Conservation (phyloP, 2,329 filamentous ascomycete species). For the Phoma sp. region DNA sequence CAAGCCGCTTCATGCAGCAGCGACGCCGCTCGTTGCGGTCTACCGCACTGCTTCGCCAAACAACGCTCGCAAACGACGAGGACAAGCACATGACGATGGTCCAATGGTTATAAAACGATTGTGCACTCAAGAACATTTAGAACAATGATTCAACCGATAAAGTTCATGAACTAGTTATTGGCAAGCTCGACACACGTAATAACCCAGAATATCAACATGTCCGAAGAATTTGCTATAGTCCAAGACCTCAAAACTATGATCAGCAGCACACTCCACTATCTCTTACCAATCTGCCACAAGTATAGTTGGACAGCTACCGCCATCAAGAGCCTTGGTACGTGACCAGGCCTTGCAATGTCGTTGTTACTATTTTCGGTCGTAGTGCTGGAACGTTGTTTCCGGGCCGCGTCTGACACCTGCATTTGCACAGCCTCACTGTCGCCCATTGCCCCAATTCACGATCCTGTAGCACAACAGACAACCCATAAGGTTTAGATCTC, state of each 20-base stretch:
- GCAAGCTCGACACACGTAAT: too few species aligned
- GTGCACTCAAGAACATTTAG: not conserved
- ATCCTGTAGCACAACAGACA: constrained; percentile 5
- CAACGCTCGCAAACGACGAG: not conserved
- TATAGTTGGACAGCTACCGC: constrained; percentile 1
- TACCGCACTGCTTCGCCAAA: not conserved
- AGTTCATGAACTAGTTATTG: too few species aligned
- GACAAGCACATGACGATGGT: not conserved
- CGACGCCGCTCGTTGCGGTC: not conserved
- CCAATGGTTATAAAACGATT: not conserved
- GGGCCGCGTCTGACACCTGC: constrained; percentile 25
- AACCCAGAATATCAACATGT: too few species aligned
- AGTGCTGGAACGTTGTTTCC: constrained; percentile 15
- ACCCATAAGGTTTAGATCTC: constrained; percentile 20
- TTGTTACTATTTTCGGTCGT: constrained; percentile 20
- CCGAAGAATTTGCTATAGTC: too few species aligned
- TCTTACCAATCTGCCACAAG: not conserved
- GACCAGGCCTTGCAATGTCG: not conserved
- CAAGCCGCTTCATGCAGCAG: not conserved
- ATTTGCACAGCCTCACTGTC: constrained; percentile 26
- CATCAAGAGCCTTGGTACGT: not conserved
- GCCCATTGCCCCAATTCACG: constrained; percentile 9
- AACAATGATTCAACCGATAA: not conserved
- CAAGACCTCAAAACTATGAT: too few species aligned
- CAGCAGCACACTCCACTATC: not conserved